Conservation (phyloP, 2,329 filamentous ascomycete genomes). For the Diaporthe eres region DNA sequence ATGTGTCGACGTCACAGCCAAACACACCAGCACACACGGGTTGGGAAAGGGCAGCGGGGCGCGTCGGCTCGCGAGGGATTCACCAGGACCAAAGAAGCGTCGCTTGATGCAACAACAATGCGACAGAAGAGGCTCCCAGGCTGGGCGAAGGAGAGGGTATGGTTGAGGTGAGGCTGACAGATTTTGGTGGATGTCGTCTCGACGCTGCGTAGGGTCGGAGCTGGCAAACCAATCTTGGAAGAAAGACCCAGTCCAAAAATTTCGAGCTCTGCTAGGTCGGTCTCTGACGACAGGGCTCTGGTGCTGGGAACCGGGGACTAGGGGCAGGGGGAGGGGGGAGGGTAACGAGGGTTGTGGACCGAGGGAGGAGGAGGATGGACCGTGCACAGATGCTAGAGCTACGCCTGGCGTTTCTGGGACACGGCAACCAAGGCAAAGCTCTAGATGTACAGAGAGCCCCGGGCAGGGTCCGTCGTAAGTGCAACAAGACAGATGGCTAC, state of each 20-base stretch:
- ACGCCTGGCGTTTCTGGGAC: background rate
- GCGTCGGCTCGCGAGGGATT: slow-evolving; percentile 26
- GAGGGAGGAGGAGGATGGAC: slow-evolving; percentile 4
- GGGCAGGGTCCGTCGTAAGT: background rate
- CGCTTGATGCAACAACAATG: slow-evolving; percentile 3
- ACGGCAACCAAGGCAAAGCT: too few relatives aligned
- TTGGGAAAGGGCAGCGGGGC: slow-evolving; percentile 15
- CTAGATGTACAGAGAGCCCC: background rate
- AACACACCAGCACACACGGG: slow-evolving; percentile 34
- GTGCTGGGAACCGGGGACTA: slow-evolving; percentile 6
- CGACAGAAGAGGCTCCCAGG: slow-evolving; percentile 26
- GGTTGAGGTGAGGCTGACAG: slow-evolving; percentile 36
- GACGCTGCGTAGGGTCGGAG: slow-evolving; percentile 23
- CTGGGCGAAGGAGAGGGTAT: slow-evolving; percentile 6
- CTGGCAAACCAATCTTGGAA: slow-evolving; percentile 32
- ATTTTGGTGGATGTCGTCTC: slow-evolving; percentile 33
- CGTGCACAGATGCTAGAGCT: slow-evolving; percentile 24
- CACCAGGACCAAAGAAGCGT: slow-evolving; percentile 18
- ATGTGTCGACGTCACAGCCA: slow-evolving; percentile 45
- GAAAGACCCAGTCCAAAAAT: slow-evolving; percentile 42
- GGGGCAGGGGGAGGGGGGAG: background rate
- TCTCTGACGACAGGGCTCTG: slow-evolving; percentile 41
- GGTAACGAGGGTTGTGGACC: slow-evolving; percentile 9
- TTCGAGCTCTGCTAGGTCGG: slow-evolving; percentile 40
- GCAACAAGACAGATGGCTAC: background rate